Percentiles rank a stretch among this genome's conserved stretches.
These are phyloP conservation scores for Arthrinium phaeospermum DNA, from an alignment of 2,329 filamentous ascomycete genomes.

Conservation along the genomic window DNA sequence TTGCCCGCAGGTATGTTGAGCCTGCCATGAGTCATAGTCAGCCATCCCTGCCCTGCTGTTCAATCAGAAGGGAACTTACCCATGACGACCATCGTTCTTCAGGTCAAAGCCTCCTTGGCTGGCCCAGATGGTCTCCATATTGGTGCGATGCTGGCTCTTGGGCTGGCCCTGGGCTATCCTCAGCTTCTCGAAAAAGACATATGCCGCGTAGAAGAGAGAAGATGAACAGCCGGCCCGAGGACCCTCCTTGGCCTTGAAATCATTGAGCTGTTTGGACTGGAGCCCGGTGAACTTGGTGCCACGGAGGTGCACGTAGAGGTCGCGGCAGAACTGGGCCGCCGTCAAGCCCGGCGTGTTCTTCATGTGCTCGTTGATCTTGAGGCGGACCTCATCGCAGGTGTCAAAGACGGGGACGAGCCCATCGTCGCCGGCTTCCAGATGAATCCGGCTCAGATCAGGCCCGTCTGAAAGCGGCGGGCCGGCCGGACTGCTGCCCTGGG, in stretches of 20 bases:
- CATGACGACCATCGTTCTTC: conserved; percentile 18
- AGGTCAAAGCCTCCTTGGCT: conserved; percentile 17
- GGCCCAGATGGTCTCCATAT: conserved; percentile 49
- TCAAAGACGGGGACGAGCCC: conserved; percentile 53
- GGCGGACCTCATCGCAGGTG: conserved; percentile 62
- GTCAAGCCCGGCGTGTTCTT: conserved; percentile 48
- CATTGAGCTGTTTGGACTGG: conserved; percentile 48
- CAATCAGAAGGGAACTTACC: neutral
- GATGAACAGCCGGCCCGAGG: conserved; percentile 50
- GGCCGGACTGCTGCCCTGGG: neutral
- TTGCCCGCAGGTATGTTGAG: conserved; percentile 12
- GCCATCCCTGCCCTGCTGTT: neutral
- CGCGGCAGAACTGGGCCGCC: conserved; percentile 55
- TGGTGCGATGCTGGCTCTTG: conserved; percentile 54
- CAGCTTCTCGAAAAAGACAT: conserved; percentile 66
- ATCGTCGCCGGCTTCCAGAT: conserved; percentile 9
- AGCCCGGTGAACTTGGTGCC: conserved; percentile 40
- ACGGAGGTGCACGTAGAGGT: conserved; percentile 44
- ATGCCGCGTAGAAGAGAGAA: conserved; percentile 57
- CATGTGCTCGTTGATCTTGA: conserved; percentile 61
- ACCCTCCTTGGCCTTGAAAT: conserved; percentile 58
- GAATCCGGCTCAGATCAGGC: conserved; percentile 16
- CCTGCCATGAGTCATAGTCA: neutral
- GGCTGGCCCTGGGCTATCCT: conserved; percentile 57
- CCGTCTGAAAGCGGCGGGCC: neutral